Conservation (phyloP, 345 rosid species). For the Melastoma malabathricum region DNA sequence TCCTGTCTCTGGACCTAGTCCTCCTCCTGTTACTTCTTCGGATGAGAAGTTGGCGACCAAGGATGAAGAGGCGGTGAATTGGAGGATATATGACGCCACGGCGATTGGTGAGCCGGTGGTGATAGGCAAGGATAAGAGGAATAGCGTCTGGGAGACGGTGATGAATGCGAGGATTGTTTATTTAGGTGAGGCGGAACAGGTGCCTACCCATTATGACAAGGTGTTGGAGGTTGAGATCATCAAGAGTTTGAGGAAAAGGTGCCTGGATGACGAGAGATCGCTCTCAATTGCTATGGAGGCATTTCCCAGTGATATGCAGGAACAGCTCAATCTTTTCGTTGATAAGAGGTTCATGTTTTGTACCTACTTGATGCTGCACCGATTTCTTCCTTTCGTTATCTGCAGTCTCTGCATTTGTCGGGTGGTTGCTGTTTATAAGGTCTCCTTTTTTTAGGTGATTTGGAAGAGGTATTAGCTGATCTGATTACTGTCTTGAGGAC, state of each 20-base stretch:
- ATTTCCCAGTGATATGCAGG: constrained; percentile 61
- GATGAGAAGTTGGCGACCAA: constrained; percentile 2
- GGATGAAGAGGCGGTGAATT: constrained; percentile 20
- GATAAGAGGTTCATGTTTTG: constrained; percentile 34
- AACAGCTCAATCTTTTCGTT: constrained; percentile 43
- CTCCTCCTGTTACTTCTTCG: constrained; percentile 12
- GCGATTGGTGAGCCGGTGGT: constrained; percentile 90
- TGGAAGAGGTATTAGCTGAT: too few species aligned
- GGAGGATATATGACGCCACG: constrained; percentile 79
- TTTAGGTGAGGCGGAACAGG: constrained; percentile 85
- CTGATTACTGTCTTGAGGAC: neutral
- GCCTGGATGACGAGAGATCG: constrained; percentile 37
- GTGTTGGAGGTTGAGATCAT: constrained; percentile 67
- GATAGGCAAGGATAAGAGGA: constrained; percentile 57
- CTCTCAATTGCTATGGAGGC: constrained; percentile 70
- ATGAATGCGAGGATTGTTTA: constrained; percentile 69
- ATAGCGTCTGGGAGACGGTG: constrained; percentile 76
- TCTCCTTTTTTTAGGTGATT: too few species aligned
- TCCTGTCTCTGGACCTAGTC: neutral
- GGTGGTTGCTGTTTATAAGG: neutral
- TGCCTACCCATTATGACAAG: constrained; percentile 64
- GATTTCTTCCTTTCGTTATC: neutral
- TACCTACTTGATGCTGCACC: neutral
- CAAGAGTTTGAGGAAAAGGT: constrained; percentile 43
- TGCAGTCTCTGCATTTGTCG: neutral